A percentile compares a stretch with the other conserved stretches of the same genome.
Conservation (phyloP, 257 asterid species). For the Knoxia roxburghii region DNA sequence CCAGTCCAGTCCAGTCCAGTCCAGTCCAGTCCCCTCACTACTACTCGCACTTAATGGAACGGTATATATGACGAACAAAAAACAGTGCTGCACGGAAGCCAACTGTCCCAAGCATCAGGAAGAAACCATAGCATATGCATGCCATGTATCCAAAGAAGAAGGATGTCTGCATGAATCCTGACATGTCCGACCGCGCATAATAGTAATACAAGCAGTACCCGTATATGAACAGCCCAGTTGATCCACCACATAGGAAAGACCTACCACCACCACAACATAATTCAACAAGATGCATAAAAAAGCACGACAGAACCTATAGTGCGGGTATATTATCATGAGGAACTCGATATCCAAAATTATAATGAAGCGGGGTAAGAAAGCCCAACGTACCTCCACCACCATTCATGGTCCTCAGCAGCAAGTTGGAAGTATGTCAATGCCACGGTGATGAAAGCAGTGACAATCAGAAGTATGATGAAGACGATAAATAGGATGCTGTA, state of each 20-base stretch:
- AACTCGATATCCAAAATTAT: not conserved
- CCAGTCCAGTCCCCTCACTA: slow-evolving; percentile 7
- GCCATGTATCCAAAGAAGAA: slow-evolving; percentile 70
- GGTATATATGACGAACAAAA: slow-evolving; percentile 47
- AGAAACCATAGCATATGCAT: slow-evolving; percentile 49
- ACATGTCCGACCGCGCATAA: slow-evolving; percentile 81
- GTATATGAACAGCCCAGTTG: slow-evolving; percentile 80
- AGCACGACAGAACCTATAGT: not conserved
- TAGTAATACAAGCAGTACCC: slow-evolving; percentile 84
- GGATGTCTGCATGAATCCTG: slow-evolving; percentile 94
- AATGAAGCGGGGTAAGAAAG: not conserved
- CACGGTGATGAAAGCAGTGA: slow-evolving; percentile 46
- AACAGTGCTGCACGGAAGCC: slow-evolving; percentile 45
- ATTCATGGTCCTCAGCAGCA: slow-evolving; percentile 49
- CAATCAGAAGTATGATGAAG: slow-evolving; percentile 39
- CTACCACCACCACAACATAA: slow-evolving; percentile 22
- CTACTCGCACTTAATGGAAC: slow-evolving; percentile 50
- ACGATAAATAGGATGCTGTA: slow-evolving; percentile 44
- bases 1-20: slow-evolving; percentile 10
- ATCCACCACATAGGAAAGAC: slow-evolving; percentile 91
- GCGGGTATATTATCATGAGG: not conserved
- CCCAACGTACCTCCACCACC: slow-evolving; percentile 46
- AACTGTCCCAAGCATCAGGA: slow-evolving; percentile 47
- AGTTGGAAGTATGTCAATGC: slow-evolving; percentile 49
- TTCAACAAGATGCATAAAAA: not conserved